Evolutionary conservation across 352 stramenopile species (phyloP), one percentile per base, ranked within the genome.

Genomic region (Globisporangium recalcitrans): DNA sequence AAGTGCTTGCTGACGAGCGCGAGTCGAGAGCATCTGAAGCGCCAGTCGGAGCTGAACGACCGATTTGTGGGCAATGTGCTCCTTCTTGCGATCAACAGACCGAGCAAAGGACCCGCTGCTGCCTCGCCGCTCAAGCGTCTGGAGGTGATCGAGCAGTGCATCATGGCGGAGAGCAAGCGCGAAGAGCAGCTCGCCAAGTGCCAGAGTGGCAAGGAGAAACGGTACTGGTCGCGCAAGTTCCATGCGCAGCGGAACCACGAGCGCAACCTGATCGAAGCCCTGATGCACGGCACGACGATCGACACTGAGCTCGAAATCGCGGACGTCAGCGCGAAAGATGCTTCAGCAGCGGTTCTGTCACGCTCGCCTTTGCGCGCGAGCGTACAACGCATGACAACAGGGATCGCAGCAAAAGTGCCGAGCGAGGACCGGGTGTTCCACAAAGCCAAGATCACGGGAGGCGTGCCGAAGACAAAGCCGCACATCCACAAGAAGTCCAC

Each of bases 91-190:
- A 81, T 88, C 48, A 69, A 79, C 29, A 63, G 68, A 27, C 53
- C 69, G 8, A 52, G 34, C 42, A 69, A 72, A 27, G 53, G 56
- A 0, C 29, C 65, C 31, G 47, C 19, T 27, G 56, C n/a, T 31
- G 51, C 67, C 62, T 82, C 69, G 19, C 47, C 71, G 10, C 55
- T 87, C 14, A 80, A 87, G 46, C 80, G 87, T 53, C 52, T 91
- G 9, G 69, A 82, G 53, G 71, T 91, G 42, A 90, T 91, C 24
- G 82, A 91, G 52, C 79, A 89, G 42, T 91, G 81, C 62, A 88
- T 91, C 56, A 34, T 73, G 42, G 77, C 82, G 2, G 80, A 91
- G 61, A 91, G 87, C 66, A 78, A 78, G 54, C 80, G 78, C 11
- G 82, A 91, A 61, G 71, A 74, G 26, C 71, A 76, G 46, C 62